Base-by-base conservation (phyloP, 2,329 filamentous ascomycete species). In the Venturia carpophila region DNA sequence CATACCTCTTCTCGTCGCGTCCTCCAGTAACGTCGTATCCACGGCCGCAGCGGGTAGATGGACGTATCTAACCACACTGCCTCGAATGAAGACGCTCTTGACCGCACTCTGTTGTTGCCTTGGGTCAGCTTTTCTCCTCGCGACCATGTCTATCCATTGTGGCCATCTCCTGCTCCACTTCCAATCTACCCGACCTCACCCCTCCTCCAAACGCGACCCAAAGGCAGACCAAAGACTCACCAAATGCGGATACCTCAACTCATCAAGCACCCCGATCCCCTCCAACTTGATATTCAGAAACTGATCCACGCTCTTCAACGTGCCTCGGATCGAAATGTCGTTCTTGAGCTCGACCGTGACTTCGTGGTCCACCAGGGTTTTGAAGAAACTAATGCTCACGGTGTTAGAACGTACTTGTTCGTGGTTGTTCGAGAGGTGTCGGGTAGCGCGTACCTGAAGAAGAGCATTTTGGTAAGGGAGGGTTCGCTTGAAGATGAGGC, bases 281-380 rank as follows among this genome's bases (percentile, higher is more conserved):
- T 99, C 94, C 62, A 99, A 86, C 19, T 70, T 64, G 56, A 76
- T 67, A 52, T 76, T 76, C 62, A 76, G 60, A 45, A 75, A 75
- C 1, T 75, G 72, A 62, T 76, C 76, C 47, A 70, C 68, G 21
- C 66, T 67, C 4, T 97, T 99, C 70, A 99, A 83, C 43, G 88
- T 95, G 70, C 94, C 94, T 72, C 91, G 90, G 76, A 99, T 95
- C 75, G 92, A 92, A 71, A 99, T 96, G 79, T 99, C 94, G 77
- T 99, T 99, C 80, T 99, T 99, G 76, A 99, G 90, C 82, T 99
- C 94, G 75, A 99, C 92, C 60, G 92, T 97, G 73, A 99, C 92
- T 81, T 95, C 88, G 71, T 94, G 89, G 81, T 97, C 94, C 76
- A 97, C 95, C 73, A 97, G 89, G 64, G 93, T 97, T 79, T 97